phyloP scores from a whole-genome alignment of 306 rosid species.

The Trifolium pratense region DNA sequence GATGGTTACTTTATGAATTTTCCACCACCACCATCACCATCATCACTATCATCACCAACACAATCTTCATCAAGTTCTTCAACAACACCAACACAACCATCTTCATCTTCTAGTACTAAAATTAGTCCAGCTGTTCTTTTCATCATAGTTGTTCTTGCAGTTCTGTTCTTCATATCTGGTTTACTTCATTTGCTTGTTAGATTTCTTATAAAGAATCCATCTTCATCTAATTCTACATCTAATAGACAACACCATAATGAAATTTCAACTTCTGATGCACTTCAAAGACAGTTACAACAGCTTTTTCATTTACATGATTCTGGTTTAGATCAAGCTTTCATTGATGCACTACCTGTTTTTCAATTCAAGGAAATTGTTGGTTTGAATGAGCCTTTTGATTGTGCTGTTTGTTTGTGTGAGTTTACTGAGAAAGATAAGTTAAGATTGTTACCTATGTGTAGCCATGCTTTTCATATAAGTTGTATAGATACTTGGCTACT shows the following conservation, averaged over 20 bases:
- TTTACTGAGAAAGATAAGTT: conserved; percentile 87
- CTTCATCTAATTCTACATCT: conserved; percentile 62
- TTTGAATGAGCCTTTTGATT: conserved; percentile 85
- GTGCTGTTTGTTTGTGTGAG: conserved; percentile 94
- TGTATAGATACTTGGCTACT: conserved; percentile 98
- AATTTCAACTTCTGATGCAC: conserved; percentile 81
- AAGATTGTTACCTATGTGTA: conserved; percentile 88
- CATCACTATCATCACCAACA: background rate
- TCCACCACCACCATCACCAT: conserved; percentile 57
- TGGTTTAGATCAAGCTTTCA: conserved; percentile 94
- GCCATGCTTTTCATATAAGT: conserved; percentile 92
- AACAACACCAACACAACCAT: conserved; percentile 42
- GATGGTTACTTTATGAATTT: conserved; percentile 71
- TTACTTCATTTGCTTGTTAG: conserved; percentile 92
- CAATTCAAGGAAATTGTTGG: conserved; percentile 92
- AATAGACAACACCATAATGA: conserved; percentile 72
- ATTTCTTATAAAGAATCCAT: conserved; percentile 85
- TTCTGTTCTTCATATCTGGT: conserved; percentile 90
- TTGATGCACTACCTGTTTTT: conserved; percentile 97
- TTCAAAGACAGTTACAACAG: conserved; percentile 94
- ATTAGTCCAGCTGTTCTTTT: conserved; percentile 97
- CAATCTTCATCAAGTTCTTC: conserved; percentile 46
- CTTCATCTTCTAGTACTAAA: conserved; percentile 74
- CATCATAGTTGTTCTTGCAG: conserved; percentile 89
- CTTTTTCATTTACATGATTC: conserved; percentile 97